These are phyloP conservation scores for Rhodosporidiobolus sp. DNA, from an alignment of 768 basidiomycete genomes.

Conservation along the genomic window DNA sequence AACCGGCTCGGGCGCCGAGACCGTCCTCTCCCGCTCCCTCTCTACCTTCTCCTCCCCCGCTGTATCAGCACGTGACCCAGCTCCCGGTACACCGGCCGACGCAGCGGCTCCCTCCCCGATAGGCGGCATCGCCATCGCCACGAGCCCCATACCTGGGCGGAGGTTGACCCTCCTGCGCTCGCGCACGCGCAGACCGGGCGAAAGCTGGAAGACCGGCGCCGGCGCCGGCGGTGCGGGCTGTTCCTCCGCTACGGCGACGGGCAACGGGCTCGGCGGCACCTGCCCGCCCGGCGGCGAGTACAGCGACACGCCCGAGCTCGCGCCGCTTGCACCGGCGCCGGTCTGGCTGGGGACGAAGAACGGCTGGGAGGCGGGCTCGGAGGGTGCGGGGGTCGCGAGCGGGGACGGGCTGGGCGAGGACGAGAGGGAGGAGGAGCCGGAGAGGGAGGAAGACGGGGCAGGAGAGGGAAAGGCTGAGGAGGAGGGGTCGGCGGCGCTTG, in stretches of 20 bases:
- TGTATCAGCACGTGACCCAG: neutral
- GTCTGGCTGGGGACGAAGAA: neutral
- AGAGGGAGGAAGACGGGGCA: neutral
- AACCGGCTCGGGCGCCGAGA: conserved; percentile 4
- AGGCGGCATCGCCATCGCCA: neutral
- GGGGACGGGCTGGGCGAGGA: neutral
- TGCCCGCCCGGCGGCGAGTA: neutral
- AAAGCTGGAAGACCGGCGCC: conserved; percentile 16
- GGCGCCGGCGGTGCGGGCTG: neutral
- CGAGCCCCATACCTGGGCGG: conserved; percentile 1
- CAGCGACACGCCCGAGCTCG: neutral
- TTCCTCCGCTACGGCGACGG: neutral
- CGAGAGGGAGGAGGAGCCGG: neutral
- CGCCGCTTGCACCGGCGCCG: neutral
- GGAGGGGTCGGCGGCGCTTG: neutral
- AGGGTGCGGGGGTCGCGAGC: neutral
- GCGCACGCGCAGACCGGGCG: conserved; percentile 15
- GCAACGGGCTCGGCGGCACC: neutral
- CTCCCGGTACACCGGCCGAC: neutral
- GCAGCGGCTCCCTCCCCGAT: neutral
- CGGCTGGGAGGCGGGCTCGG: neutral
- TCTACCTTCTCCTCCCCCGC: neutral
- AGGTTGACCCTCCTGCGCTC: conserved; percentile 38
- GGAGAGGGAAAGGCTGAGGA: neutral
- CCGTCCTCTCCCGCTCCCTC: neutral